Evolutionary conservation across 1,284 basidiomycete species (phyloP).

Genomic region (Cryptococcus sp.): DNA sequence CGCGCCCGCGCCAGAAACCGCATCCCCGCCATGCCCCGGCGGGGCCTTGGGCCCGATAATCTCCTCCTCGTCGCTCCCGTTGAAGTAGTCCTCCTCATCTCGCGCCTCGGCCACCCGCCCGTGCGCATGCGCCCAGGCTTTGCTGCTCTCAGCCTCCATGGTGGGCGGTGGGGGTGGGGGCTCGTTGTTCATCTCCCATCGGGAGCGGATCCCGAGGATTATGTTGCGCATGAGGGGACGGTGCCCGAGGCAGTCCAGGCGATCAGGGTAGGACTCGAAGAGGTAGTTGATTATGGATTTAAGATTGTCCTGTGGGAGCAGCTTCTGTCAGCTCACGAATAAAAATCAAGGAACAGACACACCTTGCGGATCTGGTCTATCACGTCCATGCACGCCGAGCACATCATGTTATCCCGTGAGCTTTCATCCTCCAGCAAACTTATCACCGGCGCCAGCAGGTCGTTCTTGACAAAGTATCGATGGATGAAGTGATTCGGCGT

Average conservation of each 20-base stretch:
- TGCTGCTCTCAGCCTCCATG: slow-evolving; percentile 58
- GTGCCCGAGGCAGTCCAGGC: slow-evolving; percentile 64
- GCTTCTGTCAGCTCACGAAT: background rate
- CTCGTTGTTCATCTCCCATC: slow-evolving; percentile 90
- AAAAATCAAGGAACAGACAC: slow-evolving; percentile 26
- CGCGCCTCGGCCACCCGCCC: slow-evolving; percentile 53
- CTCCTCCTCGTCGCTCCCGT: slow-evolving; percentile 60
- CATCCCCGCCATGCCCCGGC: background rate
- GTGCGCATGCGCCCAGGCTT: slow-evolving; percentile 11
- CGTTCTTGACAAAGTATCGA: slow-evolving; percentile 78
- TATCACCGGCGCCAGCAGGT: slow-evolving; percentile 76
- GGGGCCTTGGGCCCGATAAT: slow-evolving; percentile 28
- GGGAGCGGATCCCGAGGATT: slow-evolving; percentile 60
- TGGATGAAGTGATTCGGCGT: slow-evolving; percentile 84
- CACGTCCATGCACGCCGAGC: slow-evolving; percentile 91
- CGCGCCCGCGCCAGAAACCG: background rate
- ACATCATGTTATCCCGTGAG: slow-evolving; percentile 82
- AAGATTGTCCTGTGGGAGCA: slow-evolving; percentile 67
- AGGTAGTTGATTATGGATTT: slow-evolving; percentile 79
- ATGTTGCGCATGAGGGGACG: slow-evolving; percentile 38
- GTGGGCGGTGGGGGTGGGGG: slow-evolving; percentile 58
- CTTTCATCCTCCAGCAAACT: slow-evolving; percentile 78
- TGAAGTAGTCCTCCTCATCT: slow-evolving; percentile 83
- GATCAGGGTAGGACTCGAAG: slow-evolving; percentile 70
- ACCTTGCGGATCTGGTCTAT: slow-evolving; percentile 87